These are phyloP conservation scores for Barnettozyma sp. DNA, from an alignment of 805 yeast genomes.

Conservation along the genomic window DNA sequence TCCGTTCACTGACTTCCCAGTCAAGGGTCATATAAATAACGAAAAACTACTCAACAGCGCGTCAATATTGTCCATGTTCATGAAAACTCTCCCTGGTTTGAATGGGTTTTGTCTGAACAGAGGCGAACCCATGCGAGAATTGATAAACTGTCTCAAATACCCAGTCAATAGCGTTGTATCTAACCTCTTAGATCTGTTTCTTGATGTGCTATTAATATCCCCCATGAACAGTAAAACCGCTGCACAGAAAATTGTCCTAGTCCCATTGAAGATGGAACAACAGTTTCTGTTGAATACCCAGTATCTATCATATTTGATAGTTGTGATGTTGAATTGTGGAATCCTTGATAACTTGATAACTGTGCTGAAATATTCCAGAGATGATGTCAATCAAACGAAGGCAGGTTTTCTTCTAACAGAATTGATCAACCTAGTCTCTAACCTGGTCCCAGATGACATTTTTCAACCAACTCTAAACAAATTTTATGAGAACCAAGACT, in stretches of 20 bases:
- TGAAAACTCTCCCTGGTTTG: constrained; percentile 75
- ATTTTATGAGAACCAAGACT: constrained; percentile 3
- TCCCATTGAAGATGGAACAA: constrained; percentile 31
- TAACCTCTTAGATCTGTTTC: constrained; percentile 61
- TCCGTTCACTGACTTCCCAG: constrained; percentile 61
- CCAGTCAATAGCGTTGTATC: constrained; percentile 53
- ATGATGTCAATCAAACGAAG: constrained; percentile 44
- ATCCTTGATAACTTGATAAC: constrained; percentile 42
- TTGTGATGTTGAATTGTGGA: constrained; percentile 48
- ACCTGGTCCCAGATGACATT: constrained; percentile 46
- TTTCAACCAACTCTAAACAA: constrained; percentile 13
- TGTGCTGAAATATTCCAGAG: constrained; percentile 36
- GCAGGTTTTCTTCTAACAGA: constrained; percentile 62
- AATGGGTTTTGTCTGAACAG: constrained; percentile 53
- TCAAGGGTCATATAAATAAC: constrained; percentile 38
- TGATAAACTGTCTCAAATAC: constrained; percentile 55
- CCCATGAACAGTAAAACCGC: constrained; percentile 32
- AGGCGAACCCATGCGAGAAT: constrained; percentile 46
- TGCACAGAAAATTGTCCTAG: constrained; percentile 14
- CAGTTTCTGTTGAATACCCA: constrained; percentile 49
- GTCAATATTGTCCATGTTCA: constrained; percentile 47
- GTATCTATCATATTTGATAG: constrained; percentile 54
- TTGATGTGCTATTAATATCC: constrained; percentile 57
- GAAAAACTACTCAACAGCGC: constrained; percentile 57
- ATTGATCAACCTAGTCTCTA: constrained; percentile 45